Conservation (phyloP, 2,329 filamentous ascomycete genomes). For the Fusarium metavorans region DNA sequence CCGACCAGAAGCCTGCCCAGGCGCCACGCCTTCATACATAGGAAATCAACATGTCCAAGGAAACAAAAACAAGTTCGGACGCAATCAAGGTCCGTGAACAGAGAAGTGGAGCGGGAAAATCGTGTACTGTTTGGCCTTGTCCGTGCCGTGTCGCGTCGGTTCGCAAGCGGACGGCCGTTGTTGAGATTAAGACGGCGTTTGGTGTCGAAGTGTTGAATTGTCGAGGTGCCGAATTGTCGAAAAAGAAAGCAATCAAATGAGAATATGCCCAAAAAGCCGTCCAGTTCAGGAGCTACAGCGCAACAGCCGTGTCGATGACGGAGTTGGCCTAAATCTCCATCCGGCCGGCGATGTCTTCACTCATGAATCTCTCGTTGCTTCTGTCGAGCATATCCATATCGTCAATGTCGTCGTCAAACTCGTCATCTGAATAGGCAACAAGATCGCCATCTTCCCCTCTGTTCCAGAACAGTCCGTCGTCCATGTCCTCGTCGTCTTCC, state of each 20-base stretch:
- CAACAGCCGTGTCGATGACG: slow-evolving; percentile 4
- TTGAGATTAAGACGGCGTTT: slow-evolving; percentile 26
- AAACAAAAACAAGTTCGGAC: slow-evolving; percentile 11
- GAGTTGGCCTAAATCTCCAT: slow-evolving; percentile 68
- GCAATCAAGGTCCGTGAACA: slow-evolving; percentile 13
- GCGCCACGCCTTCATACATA: slow-evolving; percentile 44
- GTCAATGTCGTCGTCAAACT: slow-evolving; percentile 62
- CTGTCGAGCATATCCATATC: slow-evolving; percentile 56
- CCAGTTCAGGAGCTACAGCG: slow-evolving; percentile 1
- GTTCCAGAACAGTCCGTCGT: slow-evolving; percentile 67
- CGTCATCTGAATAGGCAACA: slow-evolving; percentile 64
- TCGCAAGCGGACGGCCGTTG: slow-evolving; percentile 7
- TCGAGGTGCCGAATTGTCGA: slow-evolving; percentile 21
- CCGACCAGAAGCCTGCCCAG: slow-evolving; percentile 50
- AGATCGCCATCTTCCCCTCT: slow-evolving; percentile 69
- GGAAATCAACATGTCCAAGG: slow-evolving; percentile 24
- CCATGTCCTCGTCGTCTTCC: slow-evolving; percentile 60
- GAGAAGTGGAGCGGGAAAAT: slow-evolving; percentile 16
- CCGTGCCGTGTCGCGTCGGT: background rate
- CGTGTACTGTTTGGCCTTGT: slow-evolving; percentile 20
- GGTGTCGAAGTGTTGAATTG: slow-evolving; percentile 37
- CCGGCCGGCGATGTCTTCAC: slow-evolving; percentile 71
- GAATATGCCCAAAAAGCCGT: background rate
- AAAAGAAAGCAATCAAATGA: slow-evolving; percentile 17
- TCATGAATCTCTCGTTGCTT: slow-evolving; percentile 65